A percentile compares a stretch with the other conserved stretches of the same genome.
These are phyloP conservation scores for Helichrysum umbraculigerum DNA, from an alignment of 129 eudicot species.

Conservation along the genomic window DNA sequence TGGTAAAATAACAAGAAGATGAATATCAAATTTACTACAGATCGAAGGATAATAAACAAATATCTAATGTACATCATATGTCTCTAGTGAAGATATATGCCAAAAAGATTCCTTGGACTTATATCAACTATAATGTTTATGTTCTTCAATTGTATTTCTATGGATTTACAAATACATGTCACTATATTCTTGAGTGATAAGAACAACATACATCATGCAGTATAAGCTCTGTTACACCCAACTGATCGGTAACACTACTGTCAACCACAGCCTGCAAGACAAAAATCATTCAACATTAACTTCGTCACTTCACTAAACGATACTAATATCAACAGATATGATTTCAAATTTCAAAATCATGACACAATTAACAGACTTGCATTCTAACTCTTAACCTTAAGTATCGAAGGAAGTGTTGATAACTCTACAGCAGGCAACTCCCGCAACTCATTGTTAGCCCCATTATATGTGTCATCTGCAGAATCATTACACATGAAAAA, in stretches of 20 bases:
- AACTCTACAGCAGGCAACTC: constrained; percentile 97
- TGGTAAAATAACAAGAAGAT: background rate
- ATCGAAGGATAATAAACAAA: background rate
- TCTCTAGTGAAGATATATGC: background rate
- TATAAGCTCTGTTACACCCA: constrained; percentile 78
- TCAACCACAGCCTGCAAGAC: constrained; percentile 79
- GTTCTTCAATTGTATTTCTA: background rate
- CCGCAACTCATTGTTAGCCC: constrained; percentile 67
- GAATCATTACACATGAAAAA: constrained; percentile 18
- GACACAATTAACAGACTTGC: background rate
- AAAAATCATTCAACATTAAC: constrained; percentile 13
- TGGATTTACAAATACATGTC: background rate
- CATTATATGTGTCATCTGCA: constrained; percentile 70
- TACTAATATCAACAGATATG: background rate
- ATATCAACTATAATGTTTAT: background rate
- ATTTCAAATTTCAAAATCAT: constrained; percentile 1
- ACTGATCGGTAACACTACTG: constrained; percentile 77
- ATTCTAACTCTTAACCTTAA: constrained; percentile 55
- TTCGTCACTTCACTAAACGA: background rate
- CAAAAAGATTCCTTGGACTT: background rate
- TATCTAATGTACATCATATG: background rate
- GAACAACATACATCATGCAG: constrained; percentile 72
- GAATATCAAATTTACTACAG: constrained; percentile 2
- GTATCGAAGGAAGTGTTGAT: constrained; percentile 76
- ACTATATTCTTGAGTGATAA: constrained; percentile 10